Conservation (phyloP, 768 basidiomycete genomes). For the Psilocybe cyanescens region DNA sequence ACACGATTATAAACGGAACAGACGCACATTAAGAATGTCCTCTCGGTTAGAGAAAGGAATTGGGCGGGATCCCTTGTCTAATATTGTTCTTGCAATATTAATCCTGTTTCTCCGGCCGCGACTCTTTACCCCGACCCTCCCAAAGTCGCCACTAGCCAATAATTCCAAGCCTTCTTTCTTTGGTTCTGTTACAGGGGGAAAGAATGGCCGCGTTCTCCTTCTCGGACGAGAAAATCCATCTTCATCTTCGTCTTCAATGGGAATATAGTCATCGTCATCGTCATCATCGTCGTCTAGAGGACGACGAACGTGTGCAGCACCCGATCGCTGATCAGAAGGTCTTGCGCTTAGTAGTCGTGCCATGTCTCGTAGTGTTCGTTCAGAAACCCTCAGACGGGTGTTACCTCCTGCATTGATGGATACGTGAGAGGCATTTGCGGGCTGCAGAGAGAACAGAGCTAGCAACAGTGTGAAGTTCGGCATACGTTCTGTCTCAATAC, state of each 20-base stretch:
- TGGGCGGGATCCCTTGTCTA: slow-evolving; percentile 41
- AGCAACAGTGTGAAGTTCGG: slow-evolving; percentile 1
- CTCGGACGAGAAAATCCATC: slow-evolving; percentile 18
- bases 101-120: slow-evolving; percentile 40
- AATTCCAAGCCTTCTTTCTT: slow-evolving; percentile 66
- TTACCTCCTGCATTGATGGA: slow-evolving; percentile 10
- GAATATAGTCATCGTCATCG: slow-evolving; percentile 37
- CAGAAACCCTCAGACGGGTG: slow-evolving; percentile 26
- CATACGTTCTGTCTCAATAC: not conserved
- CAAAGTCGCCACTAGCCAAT: slow-evolving; percentile 81
- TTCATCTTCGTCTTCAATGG: slow-evolving; percentile 42
- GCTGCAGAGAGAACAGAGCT: slow-evolving; percentile 39
- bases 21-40: slow-evolving; percentile 57
- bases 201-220: slow-evolving; percentile 24
- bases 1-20: not conserved
- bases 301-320: slow-evolving; percentile 27
- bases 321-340: slow-evolving; percentile 28
- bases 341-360: slow-evolving; percentile 28
- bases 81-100: slow-evolving; percentile 54
- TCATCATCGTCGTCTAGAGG: slow-evolving; percentile 37
- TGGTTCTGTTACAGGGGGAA: slow-evolving; percentile 53
- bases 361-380: slow-evolving; percentile 35
- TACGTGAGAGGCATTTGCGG: slow-evolving; percentile 21
- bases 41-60: slow-evolving; percentile 47
- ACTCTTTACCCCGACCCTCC: slow-evolving; percentile 58